Conservation (phyloP, 1,284 basidiomycete species). For the Schizophyllum amplum region DNA sequence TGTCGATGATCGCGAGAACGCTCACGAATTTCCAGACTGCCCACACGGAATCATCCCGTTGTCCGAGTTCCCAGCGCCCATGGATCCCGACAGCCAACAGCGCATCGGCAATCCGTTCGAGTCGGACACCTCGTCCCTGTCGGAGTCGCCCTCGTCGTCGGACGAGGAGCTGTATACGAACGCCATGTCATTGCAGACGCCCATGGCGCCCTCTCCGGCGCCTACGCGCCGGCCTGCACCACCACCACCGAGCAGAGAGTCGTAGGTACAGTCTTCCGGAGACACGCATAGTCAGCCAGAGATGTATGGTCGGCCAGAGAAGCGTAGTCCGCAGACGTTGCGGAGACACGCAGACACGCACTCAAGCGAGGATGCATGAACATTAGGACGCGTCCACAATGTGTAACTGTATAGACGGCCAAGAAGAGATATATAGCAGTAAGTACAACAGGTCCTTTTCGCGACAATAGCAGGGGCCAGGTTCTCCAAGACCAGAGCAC, state of each 20-base stretch:
- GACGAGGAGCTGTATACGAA: constrained; percentile 75
- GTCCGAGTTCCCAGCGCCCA: constrained; percentile 28
- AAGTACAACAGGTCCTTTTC: background rate
- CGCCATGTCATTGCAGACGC: constrained; percentile 49
- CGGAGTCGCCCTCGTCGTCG: constrained; percentile 69
- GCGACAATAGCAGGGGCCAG: too few species aligned
- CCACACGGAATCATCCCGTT: constrained; percentile 58
- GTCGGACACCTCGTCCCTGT: constrained; percentile 53
- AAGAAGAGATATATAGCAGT: background rate
- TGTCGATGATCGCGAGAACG: constrained; percentile 2
- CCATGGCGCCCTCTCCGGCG: constrained; percentile 34
- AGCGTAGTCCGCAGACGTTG: too few species aligned
- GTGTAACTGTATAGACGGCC: background rate
- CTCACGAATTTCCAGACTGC: constrained; percentile 45
- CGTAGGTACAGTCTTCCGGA: background rate
- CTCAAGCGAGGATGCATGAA: too few species aligned
- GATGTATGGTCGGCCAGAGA: too few species aligned
- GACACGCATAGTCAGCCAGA: too few species aligned
- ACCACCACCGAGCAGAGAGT: constrained; percentile 24
- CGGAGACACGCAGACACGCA: too few species aligned
- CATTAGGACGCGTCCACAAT: background rate
- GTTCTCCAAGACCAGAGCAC: too few species aligned
- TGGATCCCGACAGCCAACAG: constrained; percentile 16
- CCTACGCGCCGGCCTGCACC: constrained; percentile 30
- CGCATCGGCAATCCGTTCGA: constrained; percentile 57